A percentile compares a stretch with the other conserved stretches of the same genome.
phyloP scores from a whole-genome alignment of 169 alveolate genomes.

The Plasmodium malariae region DNA sequence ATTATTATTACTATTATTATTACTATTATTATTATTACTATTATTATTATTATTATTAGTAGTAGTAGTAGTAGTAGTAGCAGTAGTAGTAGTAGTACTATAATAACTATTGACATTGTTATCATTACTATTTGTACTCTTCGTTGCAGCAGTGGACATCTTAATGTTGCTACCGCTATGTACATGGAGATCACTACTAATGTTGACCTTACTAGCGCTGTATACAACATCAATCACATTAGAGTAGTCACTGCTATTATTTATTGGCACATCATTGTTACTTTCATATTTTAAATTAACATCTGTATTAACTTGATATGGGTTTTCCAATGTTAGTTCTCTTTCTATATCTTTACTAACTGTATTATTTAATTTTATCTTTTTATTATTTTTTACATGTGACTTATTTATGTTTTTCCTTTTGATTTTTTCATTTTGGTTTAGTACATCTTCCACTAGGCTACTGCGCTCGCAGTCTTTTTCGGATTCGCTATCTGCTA shows the following conservation, averaged over 20 bases:
- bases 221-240: too few relatives aligned
- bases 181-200: too few relatives aligned
- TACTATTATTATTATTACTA: not conserved
- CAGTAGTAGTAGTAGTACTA: too few relatives aligned
- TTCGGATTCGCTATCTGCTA: too few relatives aligned
- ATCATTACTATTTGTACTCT: too few relatives aligned
- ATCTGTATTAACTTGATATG: not conserved
- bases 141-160: too few relatives aligned
- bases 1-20: not conserved
- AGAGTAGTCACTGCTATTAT: not conserved
- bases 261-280: not conserved
- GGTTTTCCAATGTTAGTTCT: not conserved
- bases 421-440: conserved; percentile 14
- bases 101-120: too few relatives aligned
- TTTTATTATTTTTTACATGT: conserved; percentile 32
- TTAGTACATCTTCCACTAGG: not conserved
- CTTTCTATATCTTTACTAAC: not conserved
- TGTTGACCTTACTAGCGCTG: too few relatives aligned
- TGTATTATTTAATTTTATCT: conserved; percentile 9
- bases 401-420: conserved; percentile 11
- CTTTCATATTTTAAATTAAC: not conserved
- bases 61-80: too few relatives aligned
- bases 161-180: too few relatives aligned
- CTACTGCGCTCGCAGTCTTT: not conserved
- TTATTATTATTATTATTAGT: too few relatives aligned